Conservation (phyloP, 2,329 filamentous ascomycete genomes). For the Chaetomium sp. region DNA sequence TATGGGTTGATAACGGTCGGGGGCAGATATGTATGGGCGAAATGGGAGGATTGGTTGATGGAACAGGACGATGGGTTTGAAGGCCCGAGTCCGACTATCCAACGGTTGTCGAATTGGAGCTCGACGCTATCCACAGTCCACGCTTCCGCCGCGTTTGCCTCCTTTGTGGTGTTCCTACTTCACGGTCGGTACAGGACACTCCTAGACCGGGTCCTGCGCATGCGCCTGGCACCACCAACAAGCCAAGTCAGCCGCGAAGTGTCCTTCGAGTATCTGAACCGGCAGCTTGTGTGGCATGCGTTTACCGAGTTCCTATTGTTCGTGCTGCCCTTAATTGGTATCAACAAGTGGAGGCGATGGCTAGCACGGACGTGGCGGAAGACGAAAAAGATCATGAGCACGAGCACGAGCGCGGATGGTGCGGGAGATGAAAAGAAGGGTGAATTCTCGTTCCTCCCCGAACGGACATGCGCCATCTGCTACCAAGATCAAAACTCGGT, state of each 20-base stretch:
- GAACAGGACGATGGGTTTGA: slow-evolving; percentile 71
- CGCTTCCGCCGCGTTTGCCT: slow-evolving; percentile 72
- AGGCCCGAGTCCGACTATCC: slow-evolving; percentile 44
- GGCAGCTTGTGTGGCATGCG: slow-evolving; percentile 98
- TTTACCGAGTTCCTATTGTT: slow-evolving; percentile 99
- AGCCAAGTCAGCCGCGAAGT: slow-evolving; percentile 85
- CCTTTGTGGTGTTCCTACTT: slow-evolving; percentile 84
- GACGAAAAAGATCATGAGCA: slow-evolving; percentile 58
- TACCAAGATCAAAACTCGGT: slow-evolving; percentile 86
- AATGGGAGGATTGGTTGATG: slow-evolving; percentile 83
- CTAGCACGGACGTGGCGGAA: slow-evolving; percentile 80
- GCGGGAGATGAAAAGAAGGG: slow-evolving; percentile 49
- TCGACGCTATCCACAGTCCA: slow-evolving; percentile 65
- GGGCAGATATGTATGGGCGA: slow-evolving; percentile 83
- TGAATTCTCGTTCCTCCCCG: slow-evolving; percentile 78
- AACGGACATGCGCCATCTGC: slow-evolving; percentile 93
- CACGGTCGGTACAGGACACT: slow-evolving; percentile 89
- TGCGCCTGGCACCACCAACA: slow-evolving; percentile 78
- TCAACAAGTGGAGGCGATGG: slow-evolving; percentile 88
- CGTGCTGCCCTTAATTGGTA: slow-evolving; percentile 90
- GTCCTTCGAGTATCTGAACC: slow-evolving; percentile 94
- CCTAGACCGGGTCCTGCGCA: slow-evolving; percentile 73
- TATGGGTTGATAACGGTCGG: slow-evolving; percentile 84
- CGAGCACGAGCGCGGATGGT: slow-evolving; percentile 40
- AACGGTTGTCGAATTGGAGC: slow-evolving; percentile 62